A percentile compares a stretch with the other conserved stretches of the same genome.
Evolutionary conservation across 192 early-diverging fungal genomes (phyloP).

Genomic region (Coemansia interrupta): DNA sequence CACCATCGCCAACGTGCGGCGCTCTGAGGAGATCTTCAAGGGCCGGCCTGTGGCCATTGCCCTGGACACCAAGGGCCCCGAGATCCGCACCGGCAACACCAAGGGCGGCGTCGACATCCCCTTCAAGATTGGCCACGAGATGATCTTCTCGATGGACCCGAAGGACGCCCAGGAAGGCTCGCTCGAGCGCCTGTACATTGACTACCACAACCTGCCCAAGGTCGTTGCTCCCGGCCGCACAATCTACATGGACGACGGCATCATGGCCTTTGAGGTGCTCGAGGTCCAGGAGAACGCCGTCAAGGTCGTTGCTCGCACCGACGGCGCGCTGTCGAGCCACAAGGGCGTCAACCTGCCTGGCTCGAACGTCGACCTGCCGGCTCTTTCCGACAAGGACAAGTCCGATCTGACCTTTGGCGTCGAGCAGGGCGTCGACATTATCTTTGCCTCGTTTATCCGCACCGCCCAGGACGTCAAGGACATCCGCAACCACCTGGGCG

Average conservation of each 20-base stretch:
- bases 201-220: conserved; percentile 76
- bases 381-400: conserved; percentile 94
- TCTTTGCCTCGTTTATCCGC: conserved; percentile 97
- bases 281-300: conserved; percentile 59
- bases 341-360: conserved; percentile 97
- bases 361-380: conserved; percentile 87
- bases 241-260: conserved; percentile 93
- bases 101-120: conserved; percentile 69
- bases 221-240: conserved; percentile 70
- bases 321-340: conserved; percentile 82
- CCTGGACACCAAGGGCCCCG: conserved; percentile 82
- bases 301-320: conserved; percentile 74
- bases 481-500: conserved; percentile 81
- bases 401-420: conserved; percentile 87
- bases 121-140: conserved; percentile 71
- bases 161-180: conserved; percentile 61
- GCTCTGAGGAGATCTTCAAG: conserved; percentile 42
- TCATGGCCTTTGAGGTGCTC: conserved; percentile 90
- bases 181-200: conserved; percentile 69
- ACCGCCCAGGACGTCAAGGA: conserved; percentile 84
- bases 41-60: conserved; percentile 65
- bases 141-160: conserved; percentile 70
- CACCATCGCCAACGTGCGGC: conserved; percentile 68
- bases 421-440: conserved; percentile 88
- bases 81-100: conserved; percentile 84